phyloP scores from a whole-genome alignment of 805 yeast genomes.

The Debaryomyces prosopidis region DNA sequence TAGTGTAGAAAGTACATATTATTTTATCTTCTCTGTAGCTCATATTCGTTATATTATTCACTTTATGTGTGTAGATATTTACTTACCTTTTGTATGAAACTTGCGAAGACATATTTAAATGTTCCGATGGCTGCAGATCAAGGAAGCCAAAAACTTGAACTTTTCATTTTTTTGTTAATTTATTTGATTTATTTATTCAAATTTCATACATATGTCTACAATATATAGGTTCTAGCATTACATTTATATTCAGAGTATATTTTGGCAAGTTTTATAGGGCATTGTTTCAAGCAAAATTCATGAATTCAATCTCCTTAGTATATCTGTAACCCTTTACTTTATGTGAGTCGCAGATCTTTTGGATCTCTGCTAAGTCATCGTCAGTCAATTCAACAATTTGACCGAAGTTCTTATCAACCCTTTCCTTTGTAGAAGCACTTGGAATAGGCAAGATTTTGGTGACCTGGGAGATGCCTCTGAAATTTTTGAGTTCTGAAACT shows the following conservation, averaged over 20 bases:
- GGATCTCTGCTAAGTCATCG: conserved; percentile 57
- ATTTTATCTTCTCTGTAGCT: conserved; percentile 5
- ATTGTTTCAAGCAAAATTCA: conserved; percentile 4
- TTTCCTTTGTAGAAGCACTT: conserved; percentile 60
- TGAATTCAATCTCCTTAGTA: conserved; percentile 23
- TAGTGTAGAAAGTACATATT: conserved; percentile 64
- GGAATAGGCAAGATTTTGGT: conserved; percentile 79
- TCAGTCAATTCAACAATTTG: conserved; percentile 48
- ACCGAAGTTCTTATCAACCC: conserved; percentile 61
- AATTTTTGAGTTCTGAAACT: conserved; percentile 61
- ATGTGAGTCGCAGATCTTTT: conserved; percentile 42
- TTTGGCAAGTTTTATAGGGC: too few species aligned
- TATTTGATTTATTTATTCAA: too few species aligned
- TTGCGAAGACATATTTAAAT: too few species aligned
- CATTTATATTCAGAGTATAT: too few species aligned
- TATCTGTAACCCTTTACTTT: conserved; percentile 61
- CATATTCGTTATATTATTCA: not conserved
- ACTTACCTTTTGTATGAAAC: too few species aligned
- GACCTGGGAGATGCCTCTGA: conserved; percentile 39
- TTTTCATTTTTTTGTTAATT: too few species aligned
- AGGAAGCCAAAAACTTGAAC: too few species aligned
- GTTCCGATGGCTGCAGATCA: too few species aligned
- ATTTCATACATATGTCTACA: too few species aligned
- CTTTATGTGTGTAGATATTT: too few species aligned
- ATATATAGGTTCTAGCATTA: too few species aligned